Evolutionary conservation across 2,329 filamentous ascomycete species (phyloP), one percentile per base, ranked within the genome.

Genomic region (Diaporthe sp.): DNA sequence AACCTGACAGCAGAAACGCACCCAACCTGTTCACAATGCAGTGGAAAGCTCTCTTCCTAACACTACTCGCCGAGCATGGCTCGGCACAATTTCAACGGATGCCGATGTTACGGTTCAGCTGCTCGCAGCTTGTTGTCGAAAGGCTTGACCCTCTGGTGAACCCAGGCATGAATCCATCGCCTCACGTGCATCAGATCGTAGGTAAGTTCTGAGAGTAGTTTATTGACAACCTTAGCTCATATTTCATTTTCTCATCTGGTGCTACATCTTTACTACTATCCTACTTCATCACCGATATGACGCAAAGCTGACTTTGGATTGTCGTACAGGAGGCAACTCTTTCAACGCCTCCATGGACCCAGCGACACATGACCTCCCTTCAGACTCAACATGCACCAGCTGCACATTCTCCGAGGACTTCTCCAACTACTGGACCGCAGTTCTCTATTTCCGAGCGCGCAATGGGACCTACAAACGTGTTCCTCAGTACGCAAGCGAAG

Each of bases 101-200:
- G 64, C 64, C 64, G 15, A 68, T 68, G 71, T 10, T 82, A 64
- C 80, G 80, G 30, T 82, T 82, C 64, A 77, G 89, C 79, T 89
- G 87, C 79, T 87, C 88, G 38, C 84, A 86, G 77, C 84, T 89
- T 74, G 89, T 89, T 73, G 82, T 90, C 66, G 80, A 82, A 74
- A 77, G 81, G 1, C 77, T 82, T n/a, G 81, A 82, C 71, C 81
- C 80, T 6, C 77, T 82, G 2, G 81, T 82, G 35, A 81, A 81
- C 76, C 80, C 80, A 9, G 89, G 88, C 4, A 55, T 74, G 4
- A 83, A 88, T 33, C 87, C 89, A 5, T 85, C 88, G 12, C 80
- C 82, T 17, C 89, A 91, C 81, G 85, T 89, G 8, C 90, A 91
- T 78, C 88, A 87, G 55, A 87, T 91, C 74, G 85, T 88, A 71